Percentiles rank a stretch among this genome's conserved stretches.
phyloP scores from a whole-genome alignment of 2,329 filamentous ascomycete species.

The Aspergillaceae sp. region DNA sequence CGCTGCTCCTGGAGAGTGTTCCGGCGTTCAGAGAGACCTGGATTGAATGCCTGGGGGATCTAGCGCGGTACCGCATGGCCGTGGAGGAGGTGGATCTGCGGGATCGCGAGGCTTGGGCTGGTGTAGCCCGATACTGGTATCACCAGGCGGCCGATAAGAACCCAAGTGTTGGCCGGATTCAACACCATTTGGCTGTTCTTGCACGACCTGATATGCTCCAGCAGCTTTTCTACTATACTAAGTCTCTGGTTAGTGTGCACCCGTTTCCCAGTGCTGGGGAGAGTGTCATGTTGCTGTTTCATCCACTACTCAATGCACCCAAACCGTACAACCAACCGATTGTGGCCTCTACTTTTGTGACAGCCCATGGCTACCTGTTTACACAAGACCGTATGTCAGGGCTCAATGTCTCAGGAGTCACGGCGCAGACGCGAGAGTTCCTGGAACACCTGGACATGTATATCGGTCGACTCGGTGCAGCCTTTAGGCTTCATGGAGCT shows the following conservation, averaged over 20 bases:
- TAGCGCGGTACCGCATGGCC: constrained; percentile 80
- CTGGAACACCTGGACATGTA: constrained; percentile 40
- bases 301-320: constrained; percentile 39
- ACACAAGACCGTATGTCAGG: constrained; percentile 12
- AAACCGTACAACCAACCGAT: constrained; percentile 23
- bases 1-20: constrained; percentile 75
- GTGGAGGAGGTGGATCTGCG: constrained; percentile 73
- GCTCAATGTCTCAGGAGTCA: constrained; percentile 26
- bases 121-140: constrained; percentile 76
- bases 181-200: constrained; percentile 73
- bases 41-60: constrained; percentile 85
- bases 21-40: constrained; percentile 77
- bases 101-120: constrained; percentile 73
- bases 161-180: constrained; percentile 67
- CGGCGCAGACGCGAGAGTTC: constrained; percentile 33
- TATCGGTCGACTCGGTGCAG: constrained; percentile 39
- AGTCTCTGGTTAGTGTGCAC: constrained; percentile 47
- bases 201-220: constrained; percentile 50
- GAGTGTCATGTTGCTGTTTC: constrained; percentile 48
- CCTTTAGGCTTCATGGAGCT: constrained; percentile 47
- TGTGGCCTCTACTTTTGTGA: constrained; percentile 44
- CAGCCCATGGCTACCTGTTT: constrained; percentile 46
- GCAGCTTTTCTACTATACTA: constrained; percentile 53
- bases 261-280: constrained; percentile 50
- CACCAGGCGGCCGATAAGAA: constrained; percentile 68